A percentile compares a stretch with the other conserved stretches of the same genome.
These are phyloP conservation scores for Leccinum uliginosum DNA, from an alignment of 768 basidiomycete species.

Conservation along the genomic window DNA sequence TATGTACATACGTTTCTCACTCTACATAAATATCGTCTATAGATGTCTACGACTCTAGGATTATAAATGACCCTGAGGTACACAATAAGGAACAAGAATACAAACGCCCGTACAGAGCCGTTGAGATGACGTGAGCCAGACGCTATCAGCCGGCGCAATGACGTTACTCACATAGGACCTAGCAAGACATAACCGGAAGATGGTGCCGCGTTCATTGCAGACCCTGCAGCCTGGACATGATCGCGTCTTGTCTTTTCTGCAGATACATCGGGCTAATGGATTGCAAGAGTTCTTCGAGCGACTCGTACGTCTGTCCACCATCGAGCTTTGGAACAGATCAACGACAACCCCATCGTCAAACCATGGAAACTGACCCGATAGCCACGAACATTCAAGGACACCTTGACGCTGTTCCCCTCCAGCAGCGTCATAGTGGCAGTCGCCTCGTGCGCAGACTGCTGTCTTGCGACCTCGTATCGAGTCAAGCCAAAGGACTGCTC, in stretches of 20 bases:
- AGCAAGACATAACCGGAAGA: neutral
- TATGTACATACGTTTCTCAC: neutral
- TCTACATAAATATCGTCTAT: neutral
- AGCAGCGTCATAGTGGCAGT: slow-evolving; percentile 50
- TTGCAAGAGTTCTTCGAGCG: slow-evolving; percentile 54
- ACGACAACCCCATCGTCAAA: neutral
- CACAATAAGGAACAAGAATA: slow-evolving; percentile 17
- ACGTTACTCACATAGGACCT: slow-evolving; percentile 10
- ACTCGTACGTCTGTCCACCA: slow-evolving; percentile 43
- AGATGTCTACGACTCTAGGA: neutral
- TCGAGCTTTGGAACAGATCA: slow-evolving; percentile 22
- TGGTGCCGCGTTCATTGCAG: slow-evolving; percentile 28
- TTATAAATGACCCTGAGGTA: neutral
- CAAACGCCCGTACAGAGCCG: neutral
- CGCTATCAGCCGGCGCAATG: slow-evolving; percentile 2
- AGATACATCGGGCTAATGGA: slow-evolving; percentile 52
- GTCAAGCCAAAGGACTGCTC: slow-evolving; percentile 59
- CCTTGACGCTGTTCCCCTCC: slow-evolving; percentile 45
- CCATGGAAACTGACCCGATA: slow-evolving; percentile 43
- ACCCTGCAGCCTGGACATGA: slow-evolving; percentile 46
- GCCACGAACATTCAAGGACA: slow-evolving; percentile 50
- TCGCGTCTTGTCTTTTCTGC: slow-evolving; percentile 40
- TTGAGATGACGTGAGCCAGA: neutral
- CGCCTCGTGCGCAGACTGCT: slow-evolving; percentile 43
- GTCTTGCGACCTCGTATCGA: slow-evolving; percentile 37